These are phyloP conservation scores for Angomonas ambiguus DNA, from an alignment of 208 protist genomes.

Conservation along the genomic window DNA sequence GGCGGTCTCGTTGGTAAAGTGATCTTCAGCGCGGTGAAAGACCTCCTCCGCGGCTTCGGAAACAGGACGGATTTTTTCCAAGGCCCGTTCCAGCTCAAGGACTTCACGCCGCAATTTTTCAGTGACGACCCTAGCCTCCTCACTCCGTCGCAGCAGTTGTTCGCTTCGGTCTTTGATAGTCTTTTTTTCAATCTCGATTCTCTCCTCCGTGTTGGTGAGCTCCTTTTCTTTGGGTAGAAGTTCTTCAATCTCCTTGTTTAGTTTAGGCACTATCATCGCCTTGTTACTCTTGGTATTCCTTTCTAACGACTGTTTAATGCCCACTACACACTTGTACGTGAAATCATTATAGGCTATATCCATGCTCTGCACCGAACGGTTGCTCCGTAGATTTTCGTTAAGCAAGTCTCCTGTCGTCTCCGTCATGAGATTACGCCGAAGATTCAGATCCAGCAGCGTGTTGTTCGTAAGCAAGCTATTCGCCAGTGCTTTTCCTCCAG, in stretches of 20 bases:
- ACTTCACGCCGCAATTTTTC: constrained; percentile 78
- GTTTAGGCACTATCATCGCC: constrained; percentile 58
- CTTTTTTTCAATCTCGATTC: constrained; percentile 80
- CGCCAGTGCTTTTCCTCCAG: constrained; percentile 68
- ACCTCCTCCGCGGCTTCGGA: constrained; percentile 56
- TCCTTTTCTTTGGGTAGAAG: constrained; percentile 83
- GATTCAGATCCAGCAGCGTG: constrained; percentile 68
- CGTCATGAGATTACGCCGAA: constrained; percentile 81
- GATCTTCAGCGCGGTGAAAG: constrained; percentile 55
- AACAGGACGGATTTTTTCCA: constrained; percentile 24
- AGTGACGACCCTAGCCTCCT: constrained; percentile 71
- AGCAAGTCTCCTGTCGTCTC: constrained; percentile 60
- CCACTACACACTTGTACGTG: constrained; percentile 81
- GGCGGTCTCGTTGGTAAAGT: constrained; percentile 44
- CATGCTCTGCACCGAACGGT: constrained; percentile 71
- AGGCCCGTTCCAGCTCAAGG: constrained; percentile 58
- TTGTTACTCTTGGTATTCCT: constrained; percentile 71
- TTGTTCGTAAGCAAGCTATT: constrained; percentile 47
- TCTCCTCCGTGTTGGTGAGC: constrained; percentile 63
- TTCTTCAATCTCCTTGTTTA: constrained; percentile 69
- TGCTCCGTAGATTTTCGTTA: constrained; percentile 55
- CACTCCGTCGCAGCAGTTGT: constrained; percentile 73
- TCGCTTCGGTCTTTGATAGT: constrained; percentile 83
- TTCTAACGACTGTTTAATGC: constrained; percentile 51
- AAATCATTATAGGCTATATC: constrained; percentile 92